Conservation (phyloP, 2,329 filamentous ascomycete genomes). For the Xylaria multiplex region DNA sequence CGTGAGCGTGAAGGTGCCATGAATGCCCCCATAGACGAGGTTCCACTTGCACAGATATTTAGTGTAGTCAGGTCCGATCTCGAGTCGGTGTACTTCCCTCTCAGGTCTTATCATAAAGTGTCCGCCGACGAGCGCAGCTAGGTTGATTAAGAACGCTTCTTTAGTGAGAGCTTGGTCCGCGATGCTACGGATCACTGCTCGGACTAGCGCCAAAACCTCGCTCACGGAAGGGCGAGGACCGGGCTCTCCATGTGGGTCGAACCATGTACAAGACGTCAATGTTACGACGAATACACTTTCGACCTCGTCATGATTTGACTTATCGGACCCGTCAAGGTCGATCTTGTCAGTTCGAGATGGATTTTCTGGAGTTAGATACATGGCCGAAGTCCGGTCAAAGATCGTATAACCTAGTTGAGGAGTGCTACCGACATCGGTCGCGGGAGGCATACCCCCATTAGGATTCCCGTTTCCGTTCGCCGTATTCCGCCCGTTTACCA, state of each 20-base stretch:
- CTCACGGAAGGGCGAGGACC: constrained; percentile 58
- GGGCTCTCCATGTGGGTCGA: constrained; percentile 57
- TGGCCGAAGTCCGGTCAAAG: constrained; percentile 42
- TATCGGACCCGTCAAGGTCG: constrained; percentile 52
- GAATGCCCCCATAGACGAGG: constrained; percentile 63
- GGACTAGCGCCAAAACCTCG: constrained; percentile 65
- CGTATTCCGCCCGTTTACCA: constrained; percentile 61
- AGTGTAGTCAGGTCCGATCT: constrained; percentile 54
- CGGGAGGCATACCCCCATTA: constrained; percentile 7
- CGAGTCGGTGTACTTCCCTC: constrained; percentile 56
- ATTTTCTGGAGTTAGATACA: constrained; percentile 43
- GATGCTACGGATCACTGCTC: constrained; percentile 64
- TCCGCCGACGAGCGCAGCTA: constrained; percentile 66
- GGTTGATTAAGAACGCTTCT: constrained; percentile 68
- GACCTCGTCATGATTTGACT: constrained; percentile 67
- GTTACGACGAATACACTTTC: constrained; percentile 64
- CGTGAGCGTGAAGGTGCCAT: constrained; percentile 63
- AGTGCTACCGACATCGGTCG: constrained; percentile 13
- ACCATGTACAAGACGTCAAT: constrained; percentile 63
- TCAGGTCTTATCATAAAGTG: constrained; percentile 59
- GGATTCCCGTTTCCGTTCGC: constrained; percentile 30
- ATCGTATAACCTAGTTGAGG: constrained; percentile 38
- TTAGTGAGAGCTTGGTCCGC: constrained; percentile 61
- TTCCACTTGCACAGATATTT: constrained; percentile 66
- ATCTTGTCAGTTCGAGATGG: constrained; percentile 43